A percentile compares a stretch with the other conserved stretches of the same genome.
Evolutionary conservation across 1,139 yeast species (phyloP).

Genomic region (Pichia sp.): DNA sequence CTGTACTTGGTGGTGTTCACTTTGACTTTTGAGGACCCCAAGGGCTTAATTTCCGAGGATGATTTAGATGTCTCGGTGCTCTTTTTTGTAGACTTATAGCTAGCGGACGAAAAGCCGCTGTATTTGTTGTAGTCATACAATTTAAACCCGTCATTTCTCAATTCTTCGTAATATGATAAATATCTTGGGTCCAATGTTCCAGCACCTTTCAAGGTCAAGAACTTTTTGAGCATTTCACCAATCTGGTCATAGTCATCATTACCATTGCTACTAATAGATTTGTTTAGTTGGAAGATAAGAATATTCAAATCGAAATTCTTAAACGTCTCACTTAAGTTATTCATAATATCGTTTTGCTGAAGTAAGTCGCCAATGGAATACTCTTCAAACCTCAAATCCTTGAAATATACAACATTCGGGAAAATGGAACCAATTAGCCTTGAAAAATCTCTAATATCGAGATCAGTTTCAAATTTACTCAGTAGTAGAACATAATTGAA

Average conservation of each 20-base stretch:
- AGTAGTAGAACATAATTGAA: conserved; percentile 56
- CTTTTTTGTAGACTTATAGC: too few species aligned
- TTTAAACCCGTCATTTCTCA: conserved; percentile 19
- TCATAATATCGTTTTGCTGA: conserved; percentile 10
- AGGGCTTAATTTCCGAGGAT: too few species aligned
- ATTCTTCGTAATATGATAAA: conserved; percentile 18
- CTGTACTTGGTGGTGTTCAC: conserved; percentile 2
- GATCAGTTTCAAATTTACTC: conserved; percentile 65
- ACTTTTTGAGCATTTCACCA: not conserved
- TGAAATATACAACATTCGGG: conserved; percentile 20
- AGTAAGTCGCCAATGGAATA: conserved; percentile 11
- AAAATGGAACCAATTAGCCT: conserved; percentile 56
- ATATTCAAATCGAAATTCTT: conserved; percentile 50
- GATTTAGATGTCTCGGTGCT: too few species aligned
- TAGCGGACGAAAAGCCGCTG: not conserved
- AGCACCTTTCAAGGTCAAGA: too few species aligned
- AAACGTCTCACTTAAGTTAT: conserved; percentile 27
- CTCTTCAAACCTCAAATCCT: conserved; percentile 8
- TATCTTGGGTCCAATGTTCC: conserved; percentile 15
- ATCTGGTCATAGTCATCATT: not conserved
- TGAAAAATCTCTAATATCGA: conserved; percentile 82
- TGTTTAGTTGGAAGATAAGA: conserved; percentile 75
- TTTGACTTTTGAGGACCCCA: too few species aligned
- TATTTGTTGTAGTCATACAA: conserved; percentile 20
- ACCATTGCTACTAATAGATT: conserved; percentile 32